Evolutionary conservation across 345 rosid species (phyloP), one percentile per base, ranked within the genome.

Genomic region (Sonneratia alba): DNA sequence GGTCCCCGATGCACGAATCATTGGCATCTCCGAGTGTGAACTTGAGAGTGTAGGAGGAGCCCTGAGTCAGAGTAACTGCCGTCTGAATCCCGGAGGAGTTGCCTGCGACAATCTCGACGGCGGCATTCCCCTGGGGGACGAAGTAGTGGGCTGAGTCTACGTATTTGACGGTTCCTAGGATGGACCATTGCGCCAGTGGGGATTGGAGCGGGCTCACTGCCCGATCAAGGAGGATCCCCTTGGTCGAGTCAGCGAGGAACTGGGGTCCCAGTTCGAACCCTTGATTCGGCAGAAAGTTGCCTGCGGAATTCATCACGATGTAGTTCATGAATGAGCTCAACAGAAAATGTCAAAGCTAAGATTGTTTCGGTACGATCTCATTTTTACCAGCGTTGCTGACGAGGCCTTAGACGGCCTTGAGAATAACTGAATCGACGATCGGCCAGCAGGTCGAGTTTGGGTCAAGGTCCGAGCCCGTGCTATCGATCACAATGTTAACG

Each of bases 251-350:
- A 21, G 79, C 68, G 64, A 76, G 72, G 76, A 87, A 87, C 15
- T 79, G 84, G 5, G 88, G 87, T 38, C 92, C 92, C 21, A 75
- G 42, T 80, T 86, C 92, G 70, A 86, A 87, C 79, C 89, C 96
- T 71, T 86, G 87, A 47, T 86, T 86, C 64, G 38, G 65, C 83
- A 89, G 19, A 37, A 81, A 76, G 66, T 83, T 83, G 73, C 75
- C 95, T 83, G 77, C 24, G 36, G 37, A 37, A 32, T 21, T 3
- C 67, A 19, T 12, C 6, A 2, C 2, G 13, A 18, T 14, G 2
- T 55, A 55, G 13, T 14, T 47, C 14, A 19, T 3, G 7, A 10
- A 59, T 59, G 36, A 59, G 11, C 59, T 53, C 22, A 24, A 1
- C 22, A 7, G 7, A 22, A 68, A 15, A 38, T 7, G 1, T 2